Evolutionary conservation across 2,329 filamentous ascomycete species (phyloP).

Genomic region (Colletotrichum sp.): DNA sequence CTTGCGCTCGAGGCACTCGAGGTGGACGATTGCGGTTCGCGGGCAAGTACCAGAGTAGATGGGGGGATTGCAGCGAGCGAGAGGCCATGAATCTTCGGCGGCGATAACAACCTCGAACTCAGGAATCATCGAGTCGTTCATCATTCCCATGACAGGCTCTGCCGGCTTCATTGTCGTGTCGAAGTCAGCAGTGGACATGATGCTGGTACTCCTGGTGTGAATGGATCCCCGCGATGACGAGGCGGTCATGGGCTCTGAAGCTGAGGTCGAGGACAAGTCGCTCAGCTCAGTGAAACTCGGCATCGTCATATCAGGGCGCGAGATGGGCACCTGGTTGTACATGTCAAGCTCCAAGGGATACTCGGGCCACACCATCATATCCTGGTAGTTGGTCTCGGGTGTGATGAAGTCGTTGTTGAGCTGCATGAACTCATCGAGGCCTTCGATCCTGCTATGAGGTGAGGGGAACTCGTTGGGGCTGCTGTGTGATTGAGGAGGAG

Average conservation of each 20-base stretch:
- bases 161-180: slow-evolving; percentile 36
- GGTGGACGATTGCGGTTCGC: slow-evolving; percentile 54
- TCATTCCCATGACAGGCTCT: slow-evolving; percentile 31
- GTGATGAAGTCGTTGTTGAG: slow-evolving; percentile 38
- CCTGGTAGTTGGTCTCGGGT: slow-evolving; percentile 44
- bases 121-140: slow-evolving; percentile 36
- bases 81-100: slow-evolving; percentile 55
- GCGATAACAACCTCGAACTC: slow-evolving; percentile 53
- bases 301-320: slow-evolving; percentile 37
- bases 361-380: slow-evolving; percentile 48
- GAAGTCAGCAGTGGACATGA: slow-evolving; percentile 45
- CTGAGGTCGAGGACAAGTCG: slow-evolving; percentile 40
- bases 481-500: slow-evolving; percentile 35
- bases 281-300: slow-evolving; percentile 43
- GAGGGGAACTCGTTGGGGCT: slow-evolving; percentile 40
- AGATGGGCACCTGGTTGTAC: slow-evolving; percentile 38
- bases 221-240: slow-evolving; percentile 47
- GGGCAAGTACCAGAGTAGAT: slow-evolving; percentile 50
- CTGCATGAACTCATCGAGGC: slow-evolving; percentile 48
- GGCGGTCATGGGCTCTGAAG: slow-evolving; percentile 45
- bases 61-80: slow-evolving; percentile 55
- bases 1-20: slow-evolving; percentile 55
- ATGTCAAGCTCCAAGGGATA: slow-evolving; percentile 49
- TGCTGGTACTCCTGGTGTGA: slow-evolving; percentile 53
- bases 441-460: slow-evolving; percentile 38